phyloP scores from a whole-genome alignment of 768 basidiomycete genomes.

The Leccinum sublutescens region DNA sequence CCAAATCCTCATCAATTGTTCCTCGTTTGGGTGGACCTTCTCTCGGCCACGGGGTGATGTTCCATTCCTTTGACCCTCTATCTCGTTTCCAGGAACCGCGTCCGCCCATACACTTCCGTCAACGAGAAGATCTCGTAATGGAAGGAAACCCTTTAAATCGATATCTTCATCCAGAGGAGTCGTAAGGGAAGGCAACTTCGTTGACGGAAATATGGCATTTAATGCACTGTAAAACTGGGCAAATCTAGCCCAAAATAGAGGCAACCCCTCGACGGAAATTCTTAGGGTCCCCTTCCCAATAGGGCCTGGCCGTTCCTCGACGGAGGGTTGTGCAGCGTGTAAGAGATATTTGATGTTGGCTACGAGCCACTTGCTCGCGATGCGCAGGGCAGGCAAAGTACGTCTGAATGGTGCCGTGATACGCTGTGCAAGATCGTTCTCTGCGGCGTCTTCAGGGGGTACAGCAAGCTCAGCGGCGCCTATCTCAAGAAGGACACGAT shows the following conservation, averaged over 20 bases:
- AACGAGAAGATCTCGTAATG: slow-evolving; percentile 63
- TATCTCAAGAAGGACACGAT: slow-evolving; percentile 61
- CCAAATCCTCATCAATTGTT: slow-evolving; percentile 90
- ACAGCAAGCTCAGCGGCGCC: slow-evolving; percentile 60
- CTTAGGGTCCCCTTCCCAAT: slow-evolving; percentile 19
- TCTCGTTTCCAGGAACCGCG: slow-evolving; percentile 22
- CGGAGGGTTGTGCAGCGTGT: slow-evolving; percentile 40
- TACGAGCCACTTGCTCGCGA: slow-evolving; percentile 86
- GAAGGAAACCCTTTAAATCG: slow-evolving; percentile 85
- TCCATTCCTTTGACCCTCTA: slow-evolving; percentile 25
- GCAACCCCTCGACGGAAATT: slow-evolving; percentile 32
- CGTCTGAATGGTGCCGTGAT: slow-evolving; percentile 88
- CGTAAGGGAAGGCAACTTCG: slow-evolving; percentile 54
- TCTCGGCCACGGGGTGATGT: slow-evolving; percentile 33
- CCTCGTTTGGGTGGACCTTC: slow-evolving; percentile 86
- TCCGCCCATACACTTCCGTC: slow-evolving; percentile 15
- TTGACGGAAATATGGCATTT: slow-evolving; percentile 57
- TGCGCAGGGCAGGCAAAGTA: slow-evolving; percentile 80
- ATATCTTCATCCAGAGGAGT: slow-evolving; percentile 84
- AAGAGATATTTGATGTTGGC: slow-evolving; percentile 69
- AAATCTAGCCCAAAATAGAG: slow-evolving; percentile 73
- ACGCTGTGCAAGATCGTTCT: slow-evolving; percentile 67
- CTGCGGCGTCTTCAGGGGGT: slow-evolving; percentile 51
- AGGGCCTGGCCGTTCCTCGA: slow-evolving; percentile 12
- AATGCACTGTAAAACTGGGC: slow-evolving; percentile 52